phyloP scores from a whole-genome alignment of 306 rosid species.

The Fragaria vesca region DNA sequence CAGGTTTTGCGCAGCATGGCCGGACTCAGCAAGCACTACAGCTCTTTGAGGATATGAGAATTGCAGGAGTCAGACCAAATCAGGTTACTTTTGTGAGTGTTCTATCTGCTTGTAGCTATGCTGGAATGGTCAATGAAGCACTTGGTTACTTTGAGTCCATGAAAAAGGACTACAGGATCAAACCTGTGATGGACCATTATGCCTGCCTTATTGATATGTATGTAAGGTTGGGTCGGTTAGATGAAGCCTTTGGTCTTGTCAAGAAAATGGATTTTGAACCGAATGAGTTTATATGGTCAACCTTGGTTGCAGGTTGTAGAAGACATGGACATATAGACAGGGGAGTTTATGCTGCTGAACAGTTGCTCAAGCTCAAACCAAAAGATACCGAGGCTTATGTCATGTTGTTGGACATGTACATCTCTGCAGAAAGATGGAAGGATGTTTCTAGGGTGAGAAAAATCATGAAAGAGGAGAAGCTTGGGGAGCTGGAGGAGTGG shows the following conservation, averaged over 20 bases:
- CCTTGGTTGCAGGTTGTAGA: conserved; percentile 65
- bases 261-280: conserved; percentile 66
- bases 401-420: conserved; percentile 57
- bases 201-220: conserved; percentile 74
- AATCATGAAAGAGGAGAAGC: conserved; percentile 66
- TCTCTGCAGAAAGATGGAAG: conserved; percentile 51
- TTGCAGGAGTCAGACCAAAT: conserved; percentile 72
- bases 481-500: conserved; percentile 66
- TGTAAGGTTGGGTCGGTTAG: conserved; percentile 59
- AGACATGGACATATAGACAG: conserved; percentile 62
- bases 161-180: conserved; percentile 72
- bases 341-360: conserved; percentile 69
- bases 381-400: conserved; percentile 56
- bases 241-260: conserved; percentile 66
- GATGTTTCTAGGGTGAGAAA: conserved; percentile 70
- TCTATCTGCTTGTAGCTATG: conserved; percentile 78
- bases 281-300: conserved; percentile 72
- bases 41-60: conserved; percentile 80
- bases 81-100: conserved; percentile 81
- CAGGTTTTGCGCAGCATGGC: conserved; percentile 78
- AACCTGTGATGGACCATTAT: conserved; percentile 86
- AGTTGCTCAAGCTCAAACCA: conserved; percentile 72
- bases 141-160: conserved; percentile 65
- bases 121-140: conserved; percentile 77
- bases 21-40: conserved; percentile 68